These are phyloP conservation scores for Xylariaceae sp. DNA, from an alignment of 2,329 filamentous ascomycete genomes.

Conservation along the genomic window DNA sequence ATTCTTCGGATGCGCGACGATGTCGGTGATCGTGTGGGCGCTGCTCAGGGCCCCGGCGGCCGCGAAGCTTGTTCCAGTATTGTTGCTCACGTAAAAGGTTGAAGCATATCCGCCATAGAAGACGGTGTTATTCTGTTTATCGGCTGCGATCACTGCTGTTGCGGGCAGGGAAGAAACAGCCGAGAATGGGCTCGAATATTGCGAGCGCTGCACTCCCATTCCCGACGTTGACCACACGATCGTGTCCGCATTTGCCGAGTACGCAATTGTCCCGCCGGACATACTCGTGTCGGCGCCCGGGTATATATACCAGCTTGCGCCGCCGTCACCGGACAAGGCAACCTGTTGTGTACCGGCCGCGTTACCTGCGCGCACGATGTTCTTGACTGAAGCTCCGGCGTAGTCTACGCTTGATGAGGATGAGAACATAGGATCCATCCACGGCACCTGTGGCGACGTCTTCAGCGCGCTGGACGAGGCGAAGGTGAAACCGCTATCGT, in stretches of 20 bases:
- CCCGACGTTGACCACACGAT: slow-evolving; percentile 45
- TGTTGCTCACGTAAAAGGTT: slow-evolving; percentile 49
- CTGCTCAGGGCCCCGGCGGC: slow-evolving; percentile 37
- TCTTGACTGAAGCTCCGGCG: slow-evolving; percentile 43
- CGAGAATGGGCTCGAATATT: slow-evolving; percentile 41
- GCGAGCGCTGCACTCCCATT: slow-evolving; percentile 41
- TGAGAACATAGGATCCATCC: slow-evolving; percentile 46
- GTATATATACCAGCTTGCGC: slow-evolving; percentile 46
- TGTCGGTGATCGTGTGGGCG: slow-evolving; percentile 48
- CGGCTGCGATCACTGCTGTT: slow-evolving; percentile 48
- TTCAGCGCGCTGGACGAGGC: slow-evolving; percentile 35
- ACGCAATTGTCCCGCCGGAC: slow-evolving; percentile 45
- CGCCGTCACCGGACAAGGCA: slow-evolving; percentile 48
- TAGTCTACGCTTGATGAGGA: slow-evolving; percentile 46
- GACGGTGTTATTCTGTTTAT: slow-evolving; percentile 49
- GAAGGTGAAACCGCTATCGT: slow-evolving; percentile 51
- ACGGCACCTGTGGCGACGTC: slow-evolving; percentile 42
- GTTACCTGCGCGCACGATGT: slow-evolving; percentile 50
- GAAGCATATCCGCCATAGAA: slow-evolving; percentile 49
- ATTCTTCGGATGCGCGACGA: slow-evolving; percentile 52
- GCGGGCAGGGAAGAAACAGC: slow-evolving; percentile 43
- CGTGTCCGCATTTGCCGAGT: slow-evolving; percentile 48
- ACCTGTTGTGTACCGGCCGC: slow-evolving; percentile 41
- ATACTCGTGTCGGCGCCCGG: slow-evolving; percentile 43
- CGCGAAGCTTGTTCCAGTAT: slow-evolving; percentile 45